Conservation (phyloP, 2,329 filamentous ascomycete genomes). For the Nannizziopsis barbatae region DNA sequence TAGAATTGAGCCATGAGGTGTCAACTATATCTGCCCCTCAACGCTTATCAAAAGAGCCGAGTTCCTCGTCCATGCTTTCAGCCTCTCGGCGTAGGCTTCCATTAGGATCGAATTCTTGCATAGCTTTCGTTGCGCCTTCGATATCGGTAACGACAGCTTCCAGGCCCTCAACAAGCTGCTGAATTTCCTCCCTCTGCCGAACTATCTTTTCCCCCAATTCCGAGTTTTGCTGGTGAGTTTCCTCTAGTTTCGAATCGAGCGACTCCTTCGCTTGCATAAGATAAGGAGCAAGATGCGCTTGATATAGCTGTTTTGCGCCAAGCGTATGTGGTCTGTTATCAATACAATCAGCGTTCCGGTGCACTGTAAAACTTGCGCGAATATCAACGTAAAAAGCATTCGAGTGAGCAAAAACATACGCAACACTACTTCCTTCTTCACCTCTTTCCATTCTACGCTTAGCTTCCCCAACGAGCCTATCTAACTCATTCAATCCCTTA, state of each 20-base stretch:
- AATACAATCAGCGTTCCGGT: background rate
- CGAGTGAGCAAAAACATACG: conserved; percentile 33
- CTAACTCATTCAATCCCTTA: conserved; percentile 48
- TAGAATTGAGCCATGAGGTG: background rate
- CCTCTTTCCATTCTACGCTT: conserved; percentile 40
- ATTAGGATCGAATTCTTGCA: conserved; percentile 30
- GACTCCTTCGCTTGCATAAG: conserved; percentile 41
- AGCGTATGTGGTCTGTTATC: conserved; percentile 46
- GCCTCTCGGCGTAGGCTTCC: conserved; percentile 33
- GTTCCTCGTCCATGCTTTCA: conserved; percentile 35
- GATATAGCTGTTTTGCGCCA: conserved; percentile 45
- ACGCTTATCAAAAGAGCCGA: conserved; percentile 23
- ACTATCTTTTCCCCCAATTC: conserved; percentile 42
- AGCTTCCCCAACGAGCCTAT: conserved; percentile 49
- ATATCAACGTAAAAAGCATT: no score
- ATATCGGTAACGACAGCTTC: conserved; percentile 48
- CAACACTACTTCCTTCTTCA: conserved; percentile 31
- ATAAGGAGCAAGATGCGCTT: conserved; percentile 49
- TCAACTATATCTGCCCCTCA: conserved; percentile 15
- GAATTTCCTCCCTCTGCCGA: conserved; percentile 47
- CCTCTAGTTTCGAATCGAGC: conserved; percentile 40
- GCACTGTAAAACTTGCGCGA: no score
- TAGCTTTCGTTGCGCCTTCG: conserved; percentile 39
- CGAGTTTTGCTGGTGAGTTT: conserved; percentile 43
- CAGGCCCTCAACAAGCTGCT: conserved; percentile 43